phyloP scores from a whole-genome alignment of 768 basidiomycete genomes.

The Suillus alpinus region DNA sequence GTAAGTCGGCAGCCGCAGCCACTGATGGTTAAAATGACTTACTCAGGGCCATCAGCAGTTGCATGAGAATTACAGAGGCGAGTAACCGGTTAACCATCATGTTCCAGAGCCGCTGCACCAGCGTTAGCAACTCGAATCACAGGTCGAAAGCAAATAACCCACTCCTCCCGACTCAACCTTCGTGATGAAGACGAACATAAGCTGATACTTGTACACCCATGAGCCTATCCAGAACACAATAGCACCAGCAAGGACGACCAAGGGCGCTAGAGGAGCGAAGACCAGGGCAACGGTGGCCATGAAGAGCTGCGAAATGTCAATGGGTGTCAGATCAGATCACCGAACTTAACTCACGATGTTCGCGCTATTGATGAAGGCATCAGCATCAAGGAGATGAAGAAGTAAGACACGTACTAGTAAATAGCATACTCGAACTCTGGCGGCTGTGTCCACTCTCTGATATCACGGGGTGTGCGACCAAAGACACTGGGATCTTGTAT shows the following conservation, averaged over 20 bases:
- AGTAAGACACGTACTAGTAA: constrained; percentile 60
- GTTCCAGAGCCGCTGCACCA: constrained; percentile 82
- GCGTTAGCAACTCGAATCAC: constrained; percentile 3
- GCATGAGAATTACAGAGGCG: constrained; percentile 80
- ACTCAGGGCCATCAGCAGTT: constrained; percentile 84
- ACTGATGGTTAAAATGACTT: constrained; percentile 29
- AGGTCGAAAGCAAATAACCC: constrained; percentile 29
- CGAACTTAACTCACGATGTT: constrained; percentile 47
- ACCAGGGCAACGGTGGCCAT: constrained; percentile 93
- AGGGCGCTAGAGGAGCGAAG: constrained; percentile 91
- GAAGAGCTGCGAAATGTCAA: constrained; percentile 53
- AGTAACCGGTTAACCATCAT: constrained; percentile 88
- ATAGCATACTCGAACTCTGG: constrained; percentile 86
- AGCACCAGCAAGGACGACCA: constrained; percentile 80
- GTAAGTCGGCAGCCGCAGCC: neutral
- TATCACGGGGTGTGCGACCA: constrained; percentile 87
- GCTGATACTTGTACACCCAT: constrained; percentile 92
- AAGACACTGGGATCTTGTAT: constrained; percentile 49
- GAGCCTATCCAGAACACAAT: constrained; percentile 86
- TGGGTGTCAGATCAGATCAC: neutral
- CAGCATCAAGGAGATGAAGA: constrained; percentile 1
- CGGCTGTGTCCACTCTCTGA: constrained; percentile 87
- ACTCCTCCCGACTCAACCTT: constrained; percentile 93
- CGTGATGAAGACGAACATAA: constrained; percentile 91
- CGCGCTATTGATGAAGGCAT: constrained; percentile 34